Percentiles rank a stretch among this genome's conserved stretches.
Evolutionary conservation across 2,329 filamentous ascomycete species (phyloP).

Genomic region (Monilinia fructicola): DNA sequence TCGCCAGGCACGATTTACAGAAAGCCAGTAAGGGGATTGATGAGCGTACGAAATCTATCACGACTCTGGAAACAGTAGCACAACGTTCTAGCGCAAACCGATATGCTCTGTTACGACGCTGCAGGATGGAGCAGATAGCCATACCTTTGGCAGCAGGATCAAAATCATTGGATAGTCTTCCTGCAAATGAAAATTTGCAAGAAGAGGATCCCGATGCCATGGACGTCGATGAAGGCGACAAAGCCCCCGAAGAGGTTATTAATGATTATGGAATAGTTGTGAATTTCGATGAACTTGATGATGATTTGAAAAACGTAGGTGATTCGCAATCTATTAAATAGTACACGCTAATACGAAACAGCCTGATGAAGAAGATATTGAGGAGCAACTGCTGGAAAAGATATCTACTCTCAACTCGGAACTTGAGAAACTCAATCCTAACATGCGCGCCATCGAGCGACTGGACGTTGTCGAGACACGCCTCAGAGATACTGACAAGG

Average conservation of each 20-base stretch:
- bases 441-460: conserved; percentile 92
- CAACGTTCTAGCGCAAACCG: conserved; percentile 82
- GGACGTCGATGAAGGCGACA: conserved; percentile 79
- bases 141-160: conserved; percentile 77
- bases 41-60: conserved; percentile 69
- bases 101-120: conserved; percentile 80
- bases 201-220: conserved; percentile 82
- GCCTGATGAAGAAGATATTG: conserved; percentile 68
- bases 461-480: conserved; percentile 82
- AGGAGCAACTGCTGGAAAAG: conserved; percentile 74
- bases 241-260: conserved; percentile 64
- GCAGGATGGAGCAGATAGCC: conserved; percentile 89
- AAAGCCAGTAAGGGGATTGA: conserved; percentile 85
- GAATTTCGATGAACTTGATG: conserved; percentile 78
- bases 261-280: conserved; percentile 91
- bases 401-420: conserved; percentile 73
- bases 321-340: conserved; percentile 42
- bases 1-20: conserved; percentile 75
- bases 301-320: conserved; percentile 75
- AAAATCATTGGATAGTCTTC: conserved; percentile 71
- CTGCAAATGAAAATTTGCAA: conserved; percentile 79
- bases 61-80: conserved; percentile 76
- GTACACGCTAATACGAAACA: conserved; percentile 42
- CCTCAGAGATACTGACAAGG: conserved; percentile 79
- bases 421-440: conserved; percentile 92